Base-by-base conservation (phyloP, 495 filamentous ascomycete species). In the Pyrenula massariospora region DNA sequence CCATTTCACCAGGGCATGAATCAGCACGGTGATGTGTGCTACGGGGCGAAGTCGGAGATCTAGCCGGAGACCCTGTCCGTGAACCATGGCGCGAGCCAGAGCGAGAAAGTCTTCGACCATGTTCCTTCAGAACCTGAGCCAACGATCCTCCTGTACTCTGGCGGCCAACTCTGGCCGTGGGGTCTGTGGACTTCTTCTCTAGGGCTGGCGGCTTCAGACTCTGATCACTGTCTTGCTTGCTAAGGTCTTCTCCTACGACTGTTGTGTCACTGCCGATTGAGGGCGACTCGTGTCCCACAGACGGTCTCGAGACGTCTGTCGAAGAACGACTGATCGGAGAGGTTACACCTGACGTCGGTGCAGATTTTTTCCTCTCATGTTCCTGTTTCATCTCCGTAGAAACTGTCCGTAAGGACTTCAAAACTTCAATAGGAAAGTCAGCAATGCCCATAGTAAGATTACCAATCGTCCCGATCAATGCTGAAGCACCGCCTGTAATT, bases 371-470 rank as follows among this genome's bases (percentile, higher is more conserved):
- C 49, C 48, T 56, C 0, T 57, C 49, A 24, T 57, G 61, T 47
- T 56, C 21, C 19, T 62, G 52, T 24, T 12, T 10, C 19, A 15
- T 20, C 3, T 63, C 57, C n/a, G 19, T 10, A 21, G 50, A 21
- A 5, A 19, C 50, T 10, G 22, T 52, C 10, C 50, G 50, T 21
- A 62, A 67, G 2, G 68, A 70, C 57, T 79, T 79, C 58, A 88
- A 83, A 19, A 95, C 78, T 15, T 86, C 86, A 12, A 78, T 73
- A 0, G 92, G 91, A 22, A 96, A 80, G 60, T 94, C 89, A 2
- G 86, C 87, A 25, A 91, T 72, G 0, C 89, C 90, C 77, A 92
- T 87, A 63, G 86, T 77, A 52, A 97, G 79, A 57, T 76, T 84
- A 15, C 82, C 76, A 36, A 89, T 73, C 8, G 89, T 87, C 3